Conservation (phyloP, 306 rosid species). For the Cicer arietinum region DNA sequence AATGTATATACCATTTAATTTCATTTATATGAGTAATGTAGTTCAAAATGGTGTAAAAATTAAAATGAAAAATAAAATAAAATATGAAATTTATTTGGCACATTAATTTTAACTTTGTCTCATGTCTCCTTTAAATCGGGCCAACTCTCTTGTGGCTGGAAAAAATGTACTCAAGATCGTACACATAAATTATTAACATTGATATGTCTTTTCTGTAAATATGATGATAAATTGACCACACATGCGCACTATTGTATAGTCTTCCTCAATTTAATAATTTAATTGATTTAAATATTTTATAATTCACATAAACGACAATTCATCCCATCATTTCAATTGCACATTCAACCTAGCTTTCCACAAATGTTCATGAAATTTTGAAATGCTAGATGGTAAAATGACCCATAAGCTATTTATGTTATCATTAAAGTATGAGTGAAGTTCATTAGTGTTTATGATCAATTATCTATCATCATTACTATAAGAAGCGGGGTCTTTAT, state of each 20-base stretch:
- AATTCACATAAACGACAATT: conserved; percentile 36
- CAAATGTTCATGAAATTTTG: conserved; percentile 14
- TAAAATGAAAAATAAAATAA: background rate
- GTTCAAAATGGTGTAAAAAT: background rate
- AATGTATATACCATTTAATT: background rate
- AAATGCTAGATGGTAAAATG: conserved; percentile 9
- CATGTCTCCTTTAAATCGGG: conserved; percentile 21
- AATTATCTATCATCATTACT: conserved; percentile 14
- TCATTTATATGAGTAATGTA: background rate
- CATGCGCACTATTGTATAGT: conserved; percentile 50
- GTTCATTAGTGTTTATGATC: conserved; percentile 19
- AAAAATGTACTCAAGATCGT: conserved; percentile 43
- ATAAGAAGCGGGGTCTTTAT: background rate
- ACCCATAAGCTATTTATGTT: conserved; percentile 14
- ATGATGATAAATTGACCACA: conserved; percentile 45
- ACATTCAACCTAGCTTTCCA: conserved; percentile 29
- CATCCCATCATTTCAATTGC: conserved; percentile 33
- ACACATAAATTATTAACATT: conserved; percentile 45
- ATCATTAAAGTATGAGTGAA: conserved; percentile 23
- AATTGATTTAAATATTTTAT: conserved; percentile 26
- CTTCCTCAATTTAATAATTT: conserved; percentile 36
- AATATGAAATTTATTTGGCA: background rate
- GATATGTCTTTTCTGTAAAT: conserved; percentile 34
- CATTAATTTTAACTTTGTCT: conserved; percentile 35
- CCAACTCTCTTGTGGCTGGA: conserved; percentile 16